phyloP scores from a whole-genome alignment of 495 filamentous ascomycete species.

The Penicillium atrosanguineum region DNA sequence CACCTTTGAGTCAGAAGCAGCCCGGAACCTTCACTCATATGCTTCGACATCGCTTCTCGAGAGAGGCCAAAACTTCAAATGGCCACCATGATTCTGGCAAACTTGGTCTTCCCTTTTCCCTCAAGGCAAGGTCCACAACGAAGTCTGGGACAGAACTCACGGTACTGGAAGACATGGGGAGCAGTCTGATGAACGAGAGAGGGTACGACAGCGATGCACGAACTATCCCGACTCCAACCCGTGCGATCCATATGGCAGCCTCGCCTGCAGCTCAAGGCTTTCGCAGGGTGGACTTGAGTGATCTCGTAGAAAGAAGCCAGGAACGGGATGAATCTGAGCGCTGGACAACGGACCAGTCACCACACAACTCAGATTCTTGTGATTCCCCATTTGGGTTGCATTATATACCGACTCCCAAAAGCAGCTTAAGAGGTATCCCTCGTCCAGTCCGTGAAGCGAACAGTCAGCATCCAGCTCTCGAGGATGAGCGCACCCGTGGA shows the following conservation, averaged over 20 bases:
- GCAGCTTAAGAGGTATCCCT: background rate
- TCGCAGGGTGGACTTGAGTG: constrained; percentile 15
- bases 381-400: constrained; percentile 14
- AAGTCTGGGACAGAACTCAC: constrained; percentile 6
- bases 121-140: constrained; percentile 15
- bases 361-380: background rate
- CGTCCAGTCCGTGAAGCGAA: background rate
- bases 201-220: constrained; percentile 50
- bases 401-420: constrained; percentile 16
- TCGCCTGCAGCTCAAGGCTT: constrained; percentile 5
- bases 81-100: constrained; percentile 12
- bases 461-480: background rate
- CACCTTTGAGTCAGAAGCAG: constrained; percentile 3
- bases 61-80: constrained; percentile 22
- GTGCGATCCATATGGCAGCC: background rate
- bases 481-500: background rate
- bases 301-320: constrained; percentile 21
- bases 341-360: background rate
- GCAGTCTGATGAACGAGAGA: constrained; percentile 41
- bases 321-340: constrained; percentile 15
- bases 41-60: constrained; percentile 38
- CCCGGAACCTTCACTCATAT: constrained; percentile 27
- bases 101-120: constrained; percentile 19
- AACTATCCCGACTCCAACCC: constrained; percentile 33
- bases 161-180: constrained; percentile 22